phyloP scores from a whole-genome alignment of 495 filamentous ascomycete species.

The Penicillium pulvis region DNA sequence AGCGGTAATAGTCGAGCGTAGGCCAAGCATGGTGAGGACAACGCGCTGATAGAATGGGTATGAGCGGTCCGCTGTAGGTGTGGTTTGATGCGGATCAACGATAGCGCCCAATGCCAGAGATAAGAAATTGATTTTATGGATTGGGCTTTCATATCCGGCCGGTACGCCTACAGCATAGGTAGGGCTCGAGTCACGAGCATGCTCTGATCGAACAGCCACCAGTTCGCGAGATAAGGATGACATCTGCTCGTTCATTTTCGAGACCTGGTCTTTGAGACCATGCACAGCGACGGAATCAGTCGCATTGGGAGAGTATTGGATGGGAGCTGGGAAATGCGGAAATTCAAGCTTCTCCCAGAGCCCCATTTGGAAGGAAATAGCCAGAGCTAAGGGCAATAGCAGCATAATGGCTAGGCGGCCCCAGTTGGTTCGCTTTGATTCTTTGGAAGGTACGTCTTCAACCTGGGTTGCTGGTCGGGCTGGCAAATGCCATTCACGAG shows the following conservation, averaged over 20 bases:
- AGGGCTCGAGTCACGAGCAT: conserved; percentile 18
- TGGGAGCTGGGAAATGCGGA: conserved; percentile 8
- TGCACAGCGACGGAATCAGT: conserved; percentile 29
- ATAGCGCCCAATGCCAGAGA: conserved; percentile 34
- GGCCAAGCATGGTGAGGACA: not conserved
- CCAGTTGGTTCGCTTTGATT: conserved; percentile 13
- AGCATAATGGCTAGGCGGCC: conserved; percentile 8
- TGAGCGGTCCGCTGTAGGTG: conserved; percentile 27
- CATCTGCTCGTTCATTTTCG: conserved; percentile 34
- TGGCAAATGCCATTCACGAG: conserved; percentile 13
- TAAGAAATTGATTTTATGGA: conserved; percentile 41
- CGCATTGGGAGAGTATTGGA: conserved; percentile 21
- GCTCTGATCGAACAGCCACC: conserved; percentile 27
- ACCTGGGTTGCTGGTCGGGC: conserved; percentile 1
- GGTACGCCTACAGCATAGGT: conserved; percentile 17
- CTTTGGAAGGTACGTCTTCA: not conserved
- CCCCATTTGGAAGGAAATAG: conserved; percentile 7
- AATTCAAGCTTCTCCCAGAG: conserved; percentile 14
- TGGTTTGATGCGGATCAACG: conserved; percentile 39
- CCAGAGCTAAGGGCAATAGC: conserved; percentile 18
- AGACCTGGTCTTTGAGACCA: conserved; percentile 34
- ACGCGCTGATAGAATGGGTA: not conserved
- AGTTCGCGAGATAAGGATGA: conserved; percentile 42
- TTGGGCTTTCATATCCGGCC: conserved; percentile 11
- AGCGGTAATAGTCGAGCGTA: not conserved